phyloP scores from a whole-genome alignment of 257 asterid genomes.

The Solanum sparsipilum region DNA sequence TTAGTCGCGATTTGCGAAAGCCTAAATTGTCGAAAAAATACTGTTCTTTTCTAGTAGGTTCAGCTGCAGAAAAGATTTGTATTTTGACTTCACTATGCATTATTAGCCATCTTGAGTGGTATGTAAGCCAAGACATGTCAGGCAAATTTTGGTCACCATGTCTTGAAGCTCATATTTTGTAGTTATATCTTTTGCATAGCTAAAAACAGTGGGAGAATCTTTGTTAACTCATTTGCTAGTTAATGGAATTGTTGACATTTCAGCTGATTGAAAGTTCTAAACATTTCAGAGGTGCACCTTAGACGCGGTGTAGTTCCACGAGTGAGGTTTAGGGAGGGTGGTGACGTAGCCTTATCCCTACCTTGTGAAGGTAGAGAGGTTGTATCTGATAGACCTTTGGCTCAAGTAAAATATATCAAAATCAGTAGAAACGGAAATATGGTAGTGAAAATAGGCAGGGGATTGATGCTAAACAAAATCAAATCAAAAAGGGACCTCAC shows the following conservation, averaged over 20 bases:
- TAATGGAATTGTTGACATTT: background rate
- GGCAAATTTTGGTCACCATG: background rate
- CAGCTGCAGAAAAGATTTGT: constrained; percentile 1
- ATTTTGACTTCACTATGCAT: background rate
- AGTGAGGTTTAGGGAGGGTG: background rate
- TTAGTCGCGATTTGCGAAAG: background rate
- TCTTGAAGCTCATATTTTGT: background rate
- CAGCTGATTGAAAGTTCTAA: background rate
- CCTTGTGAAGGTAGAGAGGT: background rate
- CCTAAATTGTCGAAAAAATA: background rate
- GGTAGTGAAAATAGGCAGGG: background rate
- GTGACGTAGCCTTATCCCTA: background rate
- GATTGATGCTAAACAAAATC: background rate
- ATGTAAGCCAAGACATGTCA: background rate
- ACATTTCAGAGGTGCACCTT: background rate
- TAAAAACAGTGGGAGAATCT: background rate
- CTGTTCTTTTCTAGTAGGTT: constrained; percentile 10
- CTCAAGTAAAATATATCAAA: background rate
- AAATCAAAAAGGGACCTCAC: background rate
- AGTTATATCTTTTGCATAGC: background rate
- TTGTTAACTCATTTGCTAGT: background rate
- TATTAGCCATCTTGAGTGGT: background rate
- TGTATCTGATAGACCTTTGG: background rate
- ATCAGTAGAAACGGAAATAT: background rate
- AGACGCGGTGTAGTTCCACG: background rate